Percentiles rank a stretch among this genome's conserved stretches.
Evolutionary conservation across 2,329 filamentous ascomycete species (phyloP).

Genomic region (Orbilia javanica): DNA sequence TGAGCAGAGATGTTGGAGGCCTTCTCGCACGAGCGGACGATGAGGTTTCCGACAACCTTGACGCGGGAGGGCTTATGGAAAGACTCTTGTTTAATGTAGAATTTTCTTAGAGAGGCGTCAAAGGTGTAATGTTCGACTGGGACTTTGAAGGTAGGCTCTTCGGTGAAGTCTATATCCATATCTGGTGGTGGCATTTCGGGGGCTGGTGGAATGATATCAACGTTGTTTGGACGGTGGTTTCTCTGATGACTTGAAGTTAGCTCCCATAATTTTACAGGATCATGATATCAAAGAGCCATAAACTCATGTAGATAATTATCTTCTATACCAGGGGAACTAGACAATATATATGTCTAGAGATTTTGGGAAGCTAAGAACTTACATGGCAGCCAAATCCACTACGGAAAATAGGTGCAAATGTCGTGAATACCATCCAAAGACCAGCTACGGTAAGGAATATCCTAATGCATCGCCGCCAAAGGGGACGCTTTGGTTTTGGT

Average conservation of each 20-base stretch:
- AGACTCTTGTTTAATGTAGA: constrained; percentile 43
- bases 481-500: constrained; percentile 46
- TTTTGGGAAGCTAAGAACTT: constrained; percentile 15
- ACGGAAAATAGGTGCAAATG: constrained; percentile 33
- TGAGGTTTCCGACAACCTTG: constrained; percentile 43
- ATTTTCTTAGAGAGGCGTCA: constrained; percentile 23
- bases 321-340: no score
- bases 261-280: background rate
- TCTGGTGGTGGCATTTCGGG: constrained; percentile 2
- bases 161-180: constrained; percentile 15
- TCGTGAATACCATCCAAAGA: constrained; percentile 33
- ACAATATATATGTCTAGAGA: background rate
- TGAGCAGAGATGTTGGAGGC: constrained; percentile 49
- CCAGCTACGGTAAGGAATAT: constrained; percentile 21
- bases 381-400: constrained; percentile 27
- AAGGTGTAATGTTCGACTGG: constrained; percentile 45
- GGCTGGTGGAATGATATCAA: background rate
- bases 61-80: constrained; percentile 35
- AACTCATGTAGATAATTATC: no score
- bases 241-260: background rate
- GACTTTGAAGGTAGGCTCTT: background rate
- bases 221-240: constrained; percentile 4
- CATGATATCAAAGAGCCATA: no score
- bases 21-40: constrained; percentile 43
- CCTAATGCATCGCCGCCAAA: constrained; percentile 42